Conservation (phyloP, 2,329 filamentous ascomycete genomes). For the Ciborinia camelliae region DNA sequence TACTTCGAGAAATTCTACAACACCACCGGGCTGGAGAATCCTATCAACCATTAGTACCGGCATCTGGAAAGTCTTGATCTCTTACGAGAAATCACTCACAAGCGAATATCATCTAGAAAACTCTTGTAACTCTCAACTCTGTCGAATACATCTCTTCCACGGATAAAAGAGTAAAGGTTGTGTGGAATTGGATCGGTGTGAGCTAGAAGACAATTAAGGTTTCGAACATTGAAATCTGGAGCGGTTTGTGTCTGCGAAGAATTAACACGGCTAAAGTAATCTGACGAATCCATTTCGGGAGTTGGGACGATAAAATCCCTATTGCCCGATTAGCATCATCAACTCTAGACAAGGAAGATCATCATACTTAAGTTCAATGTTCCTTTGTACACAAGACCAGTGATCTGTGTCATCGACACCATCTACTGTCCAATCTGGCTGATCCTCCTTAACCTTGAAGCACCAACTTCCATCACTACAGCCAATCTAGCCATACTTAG, state of each 20-base stretch:
- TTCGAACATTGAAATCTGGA: conserved; percentile 34
- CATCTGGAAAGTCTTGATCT: conserved; percentile 12
- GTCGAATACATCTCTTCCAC: conserved; percentile 35
- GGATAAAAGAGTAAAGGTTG: conserved; percentile 33
- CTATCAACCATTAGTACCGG: neutral
- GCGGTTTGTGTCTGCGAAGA: conserved; percentile 25
- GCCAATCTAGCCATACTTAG: conserved; percentile 23
- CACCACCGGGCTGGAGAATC: conserved; percentile 34
- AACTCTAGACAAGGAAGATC: neutral
- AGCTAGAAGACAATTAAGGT: conserved; percentile 30
- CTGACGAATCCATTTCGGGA: conserved; percentile 15
- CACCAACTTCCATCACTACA: conserved; percentile 36
- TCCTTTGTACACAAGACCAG: conserved; percentile 29
- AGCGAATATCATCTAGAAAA: conserved; percentile 35
- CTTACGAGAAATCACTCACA: conserved; percentile 22
- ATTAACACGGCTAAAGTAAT: conserved; percentile 30
- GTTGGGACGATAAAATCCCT: conserved; percentile 32
- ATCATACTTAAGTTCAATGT: conserved; percentile 24
- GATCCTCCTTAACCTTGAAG: conserved; percentile 30
- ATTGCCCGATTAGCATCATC: neutral
- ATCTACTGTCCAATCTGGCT: conserved; percentile 35
- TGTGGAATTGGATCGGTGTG: conserved; percentile 31
- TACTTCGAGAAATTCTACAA: conserved; percentile 36
- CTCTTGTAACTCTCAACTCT: conserved; percentile 33
- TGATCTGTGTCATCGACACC: conserved; percentile 35